phyloP scores from a whole-genome alignment of 257 asterid genomes.

The Orobanche coerulescens region DNA sequence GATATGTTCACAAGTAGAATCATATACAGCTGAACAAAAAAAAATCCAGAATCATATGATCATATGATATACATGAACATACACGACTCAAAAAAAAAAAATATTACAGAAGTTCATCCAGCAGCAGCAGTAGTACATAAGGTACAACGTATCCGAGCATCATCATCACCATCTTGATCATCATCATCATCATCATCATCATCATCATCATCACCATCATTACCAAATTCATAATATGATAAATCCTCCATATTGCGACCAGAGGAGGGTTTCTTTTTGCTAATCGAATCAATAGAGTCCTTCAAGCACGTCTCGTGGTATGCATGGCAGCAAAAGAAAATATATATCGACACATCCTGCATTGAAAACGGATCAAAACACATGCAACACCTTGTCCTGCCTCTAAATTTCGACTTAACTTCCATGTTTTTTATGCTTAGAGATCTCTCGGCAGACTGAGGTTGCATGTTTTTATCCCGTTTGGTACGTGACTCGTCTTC shows the following conservation, averaged over 20 bases:
- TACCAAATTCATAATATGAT: conserved; percentile 44
- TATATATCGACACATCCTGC: conserved; percentile 51
- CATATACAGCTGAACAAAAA: conserved; percentile 22
- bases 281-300: conserved; percentile 58
- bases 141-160: conserved; percentile 69
- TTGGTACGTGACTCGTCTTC: conserved; percentile 52
- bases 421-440: conserved; percentile 45
- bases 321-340: conserved; percentile 93
- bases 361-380: conserved; percentile 87
- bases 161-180: conserved; percentile 33
- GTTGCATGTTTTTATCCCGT: conserved; percentile 33
- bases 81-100: conserved; percentile 19
- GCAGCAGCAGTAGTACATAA: conserved; percentile 93
- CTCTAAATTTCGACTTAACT: conserved; percentile 74
- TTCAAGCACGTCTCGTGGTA: conserved; percentile 75
- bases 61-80: conserved; percentile 21
- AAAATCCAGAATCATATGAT: conserved; percentile 10
- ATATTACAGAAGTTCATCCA: conserved; percentile 32
- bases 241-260: conserved; percentile 31
- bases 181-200: conserved; percentile 37
- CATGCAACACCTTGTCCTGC: conserved; percentile 88
- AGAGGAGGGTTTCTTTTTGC: conserved; percentile 34
- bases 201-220: conserved; percentile 38
- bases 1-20: too few relatives aligned
- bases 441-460: conserved; percentile 38